Percentiles rank a stretch among this genome's conserved stretches.
phyloP scores from a whole-genome alignment of 306 rosid genomes.

The Lablab purpureus region DNA sequence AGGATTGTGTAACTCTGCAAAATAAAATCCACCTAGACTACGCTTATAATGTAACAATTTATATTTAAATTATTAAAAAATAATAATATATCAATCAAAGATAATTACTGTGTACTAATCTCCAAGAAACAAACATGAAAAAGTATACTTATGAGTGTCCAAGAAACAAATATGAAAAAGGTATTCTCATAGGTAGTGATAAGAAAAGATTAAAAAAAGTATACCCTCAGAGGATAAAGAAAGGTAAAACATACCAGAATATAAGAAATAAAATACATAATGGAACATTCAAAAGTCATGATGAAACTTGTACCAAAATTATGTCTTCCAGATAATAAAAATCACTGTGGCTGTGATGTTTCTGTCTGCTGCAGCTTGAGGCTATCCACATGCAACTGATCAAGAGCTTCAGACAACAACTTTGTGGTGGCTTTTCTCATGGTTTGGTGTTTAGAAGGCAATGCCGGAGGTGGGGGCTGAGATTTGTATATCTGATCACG shows the following conservation, averaged over 20 bases:
- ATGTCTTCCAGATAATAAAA: not conserved
- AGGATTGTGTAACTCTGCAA: too few species aligned
- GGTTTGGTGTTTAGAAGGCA: conserved; percentile 49
- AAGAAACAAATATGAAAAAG: too few species aligned
- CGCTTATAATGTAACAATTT: too few species aligned
- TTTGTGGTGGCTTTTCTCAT: conserved; percentile 37
- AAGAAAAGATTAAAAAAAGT: not conserved
- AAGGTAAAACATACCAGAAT: not conserved
- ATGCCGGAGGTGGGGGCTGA: conserved; percentile 69
- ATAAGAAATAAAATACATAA: not conserved
- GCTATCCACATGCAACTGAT: conserved; percentile 48
- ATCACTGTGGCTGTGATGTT: conserved; percentile 34
- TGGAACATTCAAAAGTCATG: too few species aligned
- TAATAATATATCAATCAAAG: too few species aligned
- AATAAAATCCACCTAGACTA: too few species aligned
- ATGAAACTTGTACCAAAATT: conserved; percentile 42
- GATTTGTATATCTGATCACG: conserved; percentile 65
- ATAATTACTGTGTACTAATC: too few species aligned
- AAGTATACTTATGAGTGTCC: too few species aligned
- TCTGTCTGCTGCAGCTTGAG: conserved; percentile 42
- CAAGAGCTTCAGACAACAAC: conserved; percentile 46
- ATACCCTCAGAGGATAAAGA: not conserved
- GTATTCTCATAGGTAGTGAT: too few species aligned
- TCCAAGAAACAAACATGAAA: too few species aligned
- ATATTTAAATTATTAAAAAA: too few species aligned